phyloP scores from a whole-genome alignment of 2,329 filamentous ascomycete genomes.

The Malbranchea zuffiana region DNA sequence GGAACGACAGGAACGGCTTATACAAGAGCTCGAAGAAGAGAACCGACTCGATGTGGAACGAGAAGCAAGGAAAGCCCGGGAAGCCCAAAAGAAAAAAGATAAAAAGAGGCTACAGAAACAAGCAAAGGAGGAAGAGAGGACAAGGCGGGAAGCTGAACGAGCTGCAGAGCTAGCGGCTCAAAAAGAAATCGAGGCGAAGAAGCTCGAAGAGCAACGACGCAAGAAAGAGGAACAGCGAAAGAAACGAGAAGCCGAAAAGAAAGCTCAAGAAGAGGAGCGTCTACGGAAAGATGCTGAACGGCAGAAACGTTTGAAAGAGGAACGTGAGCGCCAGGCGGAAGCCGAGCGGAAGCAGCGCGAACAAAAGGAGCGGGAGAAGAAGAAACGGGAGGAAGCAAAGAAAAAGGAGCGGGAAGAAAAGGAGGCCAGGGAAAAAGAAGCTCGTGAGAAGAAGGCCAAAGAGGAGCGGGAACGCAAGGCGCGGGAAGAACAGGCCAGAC shows the following conservation, averaged over 20 bases:
- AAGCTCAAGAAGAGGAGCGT: constrained; percentile 80
- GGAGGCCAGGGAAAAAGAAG: constrained; percentile 58
- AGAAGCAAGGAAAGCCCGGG: constrained; percentile 85
- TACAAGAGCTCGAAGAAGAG: constrained; percentile 87
- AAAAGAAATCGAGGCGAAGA: constrained; percentile 65
- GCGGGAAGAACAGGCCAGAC: constrained; percentile 39
- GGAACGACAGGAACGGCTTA: constrained; percentile 79
- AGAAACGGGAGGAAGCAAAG: constrained; percentile 57
- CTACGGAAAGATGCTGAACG: constrained; percentile 76
- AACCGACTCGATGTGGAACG: constrained; percentile 62
- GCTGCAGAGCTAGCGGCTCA: constrained; percentile 73
- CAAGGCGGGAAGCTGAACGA: constrained; percentile 76
- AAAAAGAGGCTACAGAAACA: constrained; percentile 84
- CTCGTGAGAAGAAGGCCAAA: constrained; percentile 54
- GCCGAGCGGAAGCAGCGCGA: constrained; percentile 73
- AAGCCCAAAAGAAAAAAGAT: constrained; percentile 90
- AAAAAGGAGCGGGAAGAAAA: constrained; percentile 62
- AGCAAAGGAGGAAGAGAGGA: constrained; percentile 80
- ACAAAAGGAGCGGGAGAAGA: constrained; percentile 70
- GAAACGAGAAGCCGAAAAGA: constrained; percentile 83
- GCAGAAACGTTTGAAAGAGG: constrained; percentile 66
- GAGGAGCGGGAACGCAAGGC: constrained; percentile 51
- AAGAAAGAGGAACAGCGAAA: constrained; percentile 83
- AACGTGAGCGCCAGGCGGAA: constrained; percentile 75
- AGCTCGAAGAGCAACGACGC: constrained; percentile 64